These are phyloP conservation scores for Scheffersomyces titani DNA, from an alignment of 1,139 yeast genomes.

Conservation along the genomic window DNA sequence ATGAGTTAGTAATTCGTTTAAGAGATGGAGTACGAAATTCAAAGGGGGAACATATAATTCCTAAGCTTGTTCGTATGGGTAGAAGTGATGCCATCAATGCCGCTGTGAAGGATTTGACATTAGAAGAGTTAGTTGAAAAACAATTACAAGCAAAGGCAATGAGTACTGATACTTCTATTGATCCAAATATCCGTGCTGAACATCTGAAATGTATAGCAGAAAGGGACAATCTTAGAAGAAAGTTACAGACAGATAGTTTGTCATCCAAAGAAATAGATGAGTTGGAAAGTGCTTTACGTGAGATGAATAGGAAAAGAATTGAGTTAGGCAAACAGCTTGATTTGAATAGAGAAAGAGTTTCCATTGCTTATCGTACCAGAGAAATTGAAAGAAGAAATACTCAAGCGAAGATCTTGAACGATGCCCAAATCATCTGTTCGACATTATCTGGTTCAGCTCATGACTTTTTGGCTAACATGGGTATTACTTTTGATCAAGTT, in stretches of 20 bases:
- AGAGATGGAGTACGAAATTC: slow-evolving; percentile 67
- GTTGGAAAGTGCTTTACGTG: slow-evolving; percentile 52
- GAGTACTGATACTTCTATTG: slow-evolving; percentile 34
- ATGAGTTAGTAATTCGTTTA: slow-evolving; percentile 87
- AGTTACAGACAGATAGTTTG: slow-evolving; percentile 34
- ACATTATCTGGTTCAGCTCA: slow-evolving; percentile 96
- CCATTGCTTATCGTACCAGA: slow-evolving; percentile 68
- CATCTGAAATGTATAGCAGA: slow-evolving; percentile 54
- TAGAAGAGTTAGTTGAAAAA: slow-evolving; percentile 84
- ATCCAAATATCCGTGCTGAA: slow-evolving; percentile 51
- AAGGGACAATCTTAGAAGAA: slow-evolving; percentile 49
- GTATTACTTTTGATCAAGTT: slow-evolving; percentile 86
- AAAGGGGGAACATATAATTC: slow-evolving; percentile 58
- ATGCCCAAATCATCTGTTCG: slow-evolving; percentile 88
- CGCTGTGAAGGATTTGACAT: slow-evolving; percentile 77
- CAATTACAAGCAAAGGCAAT: slow-evolving; percentile 50
- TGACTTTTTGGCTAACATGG: slow-evolving; percentile 72
- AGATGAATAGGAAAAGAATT: slow-evolving; percentile 60
- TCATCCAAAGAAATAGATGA: slow-evolving; percentile 41
- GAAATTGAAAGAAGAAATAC: slow-evolving; percentile 77
- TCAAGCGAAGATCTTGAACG: slow-evolving; percentile 69
- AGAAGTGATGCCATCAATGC: slow-evolving; percentile 85
- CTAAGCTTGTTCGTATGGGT: slow-evolving; percentile 86
- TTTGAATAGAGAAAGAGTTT: slow-evolving; percentile 71
- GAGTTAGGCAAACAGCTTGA: slow-evolving; percentile 75